phyloP scores from a whole-genome alignment of 768 basidiomycete genomes.

The Kwoniella dejecticola region DNA sequence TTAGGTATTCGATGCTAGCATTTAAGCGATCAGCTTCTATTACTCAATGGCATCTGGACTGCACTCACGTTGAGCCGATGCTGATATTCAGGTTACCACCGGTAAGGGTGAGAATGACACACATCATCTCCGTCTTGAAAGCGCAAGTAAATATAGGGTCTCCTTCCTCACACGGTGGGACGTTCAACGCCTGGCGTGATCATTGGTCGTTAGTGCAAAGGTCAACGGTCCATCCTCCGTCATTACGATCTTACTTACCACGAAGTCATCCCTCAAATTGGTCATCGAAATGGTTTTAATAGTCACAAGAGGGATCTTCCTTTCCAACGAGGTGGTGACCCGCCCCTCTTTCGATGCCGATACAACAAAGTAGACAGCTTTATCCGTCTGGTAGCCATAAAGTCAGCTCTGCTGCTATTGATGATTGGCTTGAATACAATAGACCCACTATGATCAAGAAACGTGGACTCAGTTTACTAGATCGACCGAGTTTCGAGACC shows the following conservation, averaged over 20 bases:
- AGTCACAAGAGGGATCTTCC: slow-evolving; percentile 84
- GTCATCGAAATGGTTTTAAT: slow-evolving; percentile 87
- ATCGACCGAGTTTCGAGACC: slow-evolving; percentile 79
- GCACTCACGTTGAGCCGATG: slow-evolving; percentile 73
- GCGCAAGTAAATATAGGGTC: slow-evolving; percentile 87
- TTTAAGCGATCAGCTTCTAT: slow-evolving; percentile 2
- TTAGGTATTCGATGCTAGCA: slow-evolving; percentile 76
- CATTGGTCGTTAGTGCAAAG: too few species aligned
- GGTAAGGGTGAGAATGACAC: slow-evolving; percentile 77
- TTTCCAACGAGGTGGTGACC: slow-evolving; percentile 66
- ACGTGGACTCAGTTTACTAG: slow-evolving; percentile 88
- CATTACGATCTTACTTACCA: slow-evolving; percentile 61
- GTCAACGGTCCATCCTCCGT: too few species aligned
- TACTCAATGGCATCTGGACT: not conserved
- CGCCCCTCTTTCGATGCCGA: slow-evolving; percentile 67
- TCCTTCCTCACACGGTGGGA: slow-evolving; percentile 80
- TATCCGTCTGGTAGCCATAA: slow-evolving; percentile 65
- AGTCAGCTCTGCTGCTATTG: slow-evolving; percentile 5
- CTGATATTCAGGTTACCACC: slow-evolving; percentile 72
- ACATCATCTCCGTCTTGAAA: slow-evolving; percentile 93
- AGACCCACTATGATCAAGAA: slow-evolving; percentile 80
- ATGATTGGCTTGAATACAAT: not conserved
- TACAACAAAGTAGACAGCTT: slow-evolving; percentile 78
- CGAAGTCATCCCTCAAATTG: slow-evolving; percentile 89
- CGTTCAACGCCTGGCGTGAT: slow-evolving; percentile 69